These are phyloP conservation scores for Rhizophora mangle DNA, from an alignment of 345 rosid species.

Conservation along the genomic window DNA sequence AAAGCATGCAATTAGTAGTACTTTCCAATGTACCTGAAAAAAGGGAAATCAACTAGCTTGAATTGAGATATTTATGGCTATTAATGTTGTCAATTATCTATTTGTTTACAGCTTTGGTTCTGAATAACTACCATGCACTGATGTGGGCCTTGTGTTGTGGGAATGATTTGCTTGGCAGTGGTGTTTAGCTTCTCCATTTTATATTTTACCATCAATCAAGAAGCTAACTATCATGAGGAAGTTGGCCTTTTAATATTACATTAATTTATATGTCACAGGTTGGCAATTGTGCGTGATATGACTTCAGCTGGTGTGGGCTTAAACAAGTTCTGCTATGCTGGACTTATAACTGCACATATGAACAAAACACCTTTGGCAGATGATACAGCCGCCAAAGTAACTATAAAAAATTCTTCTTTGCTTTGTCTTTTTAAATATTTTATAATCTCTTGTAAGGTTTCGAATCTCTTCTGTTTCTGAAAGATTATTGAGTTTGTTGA, in stretches of 20 bases:
- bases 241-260: neutral
- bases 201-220: constrained; percentile 1
- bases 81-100: constrained; percentile 7
- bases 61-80: too few species aligned
- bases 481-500: constrained; percentile 86
- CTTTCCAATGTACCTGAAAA: too few species aligned
- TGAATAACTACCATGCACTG: neutral
- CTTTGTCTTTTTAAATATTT: constrained; percentile 1
- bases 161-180: constrained; percentile 2
- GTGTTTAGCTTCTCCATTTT: constrained; percentile 3
- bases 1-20: too few species aligned
- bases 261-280: constrained; percentile 38
- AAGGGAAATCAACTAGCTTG: too few species aligned
- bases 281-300: constrained; percentile 93
- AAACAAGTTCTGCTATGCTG: constrained; percentile 96
- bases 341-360: constrained; percentile 76
- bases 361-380: constrained; percentile 66
- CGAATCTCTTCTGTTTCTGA: constrained; percentile 20
- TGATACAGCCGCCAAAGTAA: constrained; percentile 67
- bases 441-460: constrained; percentile 8
- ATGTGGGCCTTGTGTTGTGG: neutral
- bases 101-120: neutral
- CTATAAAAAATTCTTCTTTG: neutral
- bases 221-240: neutral
- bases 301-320: constrained; percentile 93